Base-by-base conservation (phyloP, 306 rosid genomes). In the Gillenia trifoliata region DNA sequence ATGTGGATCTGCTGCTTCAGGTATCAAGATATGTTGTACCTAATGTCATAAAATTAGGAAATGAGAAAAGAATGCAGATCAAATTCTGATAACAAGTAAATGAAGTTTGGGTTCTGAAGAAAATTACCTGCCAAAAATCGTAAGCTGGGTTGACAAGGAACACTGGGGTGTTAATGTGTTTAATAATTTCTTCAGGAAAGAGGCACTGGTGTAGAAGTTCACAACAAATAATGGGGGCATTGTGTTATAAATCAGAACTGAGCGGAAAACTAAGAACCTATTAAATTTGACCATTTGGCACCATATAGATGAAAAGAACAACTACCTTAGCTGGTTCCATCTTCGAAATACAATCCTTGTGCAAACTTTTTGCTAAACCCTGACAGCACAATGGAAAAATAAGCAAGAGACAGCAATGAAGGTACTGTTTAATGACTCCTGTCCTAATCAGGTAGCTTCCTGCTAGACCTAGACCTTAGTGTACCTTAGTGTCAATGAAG, bases 71-170 rank as follows among this genome's bases (percentile, higher is more conserved):
- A 43, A 75, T 73, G 41, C 1, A 61, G 74, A 66, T 4, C 64
- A 38, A 69, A 63, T 47, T n/a, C 16, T 25, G 16, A 47, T 29
- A 12, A 64, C 12, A 47, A 50, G 60, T 38, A 73, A 83, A 81
- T 61, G 57, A 77, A 82, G 68, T 52, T 73, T 45, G 80, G 66
- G 31, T 49, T 50, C n/a, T 25, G 19, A 69, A 75, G 71, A 80
- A 75, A 54, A 41, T 76, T 77, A 89, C 99, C 96, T 94, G 97
- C 99, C 97, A 94, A 77, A 87, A 90, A 78, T 94, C 97, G 77
- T 92, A 94, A 61, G 91, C 96, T 75, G 97, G 91, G 78, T 92
- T 88, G 85, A 92, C 97, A 78, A 94, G 87, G 83, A 94, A 94
- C 81, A 92, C 69, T 25, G 99, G 91, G 70, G 96, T 88, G 77